Base-by-base conservation (phyloP, 1,139 yeast genomes). In the Keqinozyma sinolaborantium region DNA sequence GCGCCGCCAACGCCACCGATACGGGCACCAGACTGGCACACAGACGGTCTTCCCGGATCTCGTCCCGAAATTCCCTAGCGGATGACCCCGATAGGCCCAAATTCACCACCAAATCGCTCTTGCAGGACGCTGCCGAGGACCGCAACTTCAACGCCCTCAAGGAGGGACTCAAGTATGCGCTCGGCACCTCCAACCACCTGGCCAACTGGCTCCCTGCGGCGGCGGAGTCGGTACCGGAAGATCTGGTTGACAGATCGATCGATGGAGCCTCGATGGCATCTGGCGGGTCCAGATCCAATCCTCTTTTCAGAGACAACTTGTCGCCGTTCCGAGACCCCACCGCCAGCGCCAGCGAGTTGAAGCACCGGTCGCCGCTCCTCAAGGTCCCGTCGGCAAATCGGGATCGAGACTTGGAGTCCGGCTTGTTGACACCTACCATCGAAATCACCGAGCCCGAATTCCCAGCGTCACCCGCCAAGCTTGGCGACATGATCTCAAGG, bases 81-180 rank as follows among this genome's bases (percentile, higher is more conserved):
- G n/a, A n/a, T n/a, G n/a, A n/a, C n/a, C n/a, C n/a, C n/a, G n/a
- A n/a, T 18, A 10, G 21, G 10, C 21, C 10, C 9, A 18, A 18
- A 18, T 18, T 18, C 10, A 18, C 9, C 21, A 24, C 42, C 12
- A 37, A 29, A 14, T 44, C 49, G 9, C 32, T 44, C 16, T 27
- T 44, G 7, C 41, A 42, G 23, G 52, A 53, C 16, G 65, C 64
- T 5, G 48, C 61, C 2, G 48, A 50, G 24, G 54, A 49, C 14
- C 51, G 51, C 26, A 65, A 64, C 35, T 50, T 63, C 16, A 58
- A 59, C 29, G 65, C 63, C 19, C 43, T 68, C 21, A 53, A 56
- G 29, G 62, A 63, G 39, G 71, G 71, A 3, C 41, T 68, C 14
- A 51, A 51, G 24, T 55, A 51, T 38, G 74, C 73, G 2, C 47